Evolutionary conservation across 306 rosid species (phyloP).

Genomic region (Dalbergia cochinchinensis): DNA sequence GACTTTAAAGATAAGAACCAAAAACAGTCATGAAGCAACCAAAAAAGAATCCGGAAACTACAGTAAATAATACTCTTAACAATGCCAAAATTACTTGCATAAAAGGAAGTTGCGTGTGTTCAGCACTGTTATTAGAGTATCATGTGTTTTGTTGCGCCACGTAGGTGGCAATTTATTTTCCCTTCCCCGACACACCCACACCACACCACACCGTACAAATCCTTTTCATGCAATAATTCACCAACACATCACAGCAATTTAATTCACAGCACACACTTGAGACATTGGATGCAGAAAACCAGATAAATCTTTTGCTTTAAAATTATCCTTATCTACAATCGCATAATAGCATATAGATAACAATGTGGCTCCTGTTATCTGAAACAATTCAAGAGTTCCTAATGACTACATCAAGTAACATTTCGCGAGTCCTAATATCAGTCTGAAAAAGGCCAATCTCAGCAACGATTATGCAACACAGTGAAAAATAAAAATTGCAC

Average conservation of each 20-base stretch:
- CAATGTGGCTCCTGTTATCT: background rate
- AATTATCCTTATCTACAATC: background rate
- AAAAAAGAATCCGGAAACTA: background rate
- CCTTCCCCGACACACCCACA: background rate
- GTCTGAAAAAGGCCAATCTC: background rate
- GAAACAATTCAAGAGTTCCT: background rate
- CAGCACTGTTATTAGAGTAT: background rate
- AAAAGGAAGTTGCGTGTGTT: constrained; percentile 9
- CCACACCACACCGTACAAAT: background rate
- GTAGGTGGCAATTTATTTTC: background rate
- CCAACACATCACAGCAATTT: constrained; percentile 16
- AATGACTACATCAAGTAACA: background rate
- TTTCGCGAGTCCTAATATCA: background rate
- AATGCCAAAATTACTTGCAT: constrained; percentile 7
- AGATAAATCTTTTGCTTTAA: background rate
- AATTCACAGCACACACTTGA: background rate
- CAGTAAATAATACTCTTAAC: background rate
- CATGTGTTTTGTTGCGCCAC: background rate
- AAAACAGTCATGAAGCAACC: background rate
- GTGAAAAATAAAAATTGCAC: background rate
- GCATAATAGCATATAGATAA: background rate
- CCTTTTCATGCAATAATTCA: constrained; percentile 23
- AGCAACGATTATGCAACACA: background rate
- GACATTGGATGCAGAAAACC: background rate
- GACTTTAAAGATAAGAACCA: background rate